Percentiles rank a stretch among this genome's conserved stretches.
Conservation (phyloP, 1,139 yeast genomes). For the Yamadazyma diddensiae region DNA sequence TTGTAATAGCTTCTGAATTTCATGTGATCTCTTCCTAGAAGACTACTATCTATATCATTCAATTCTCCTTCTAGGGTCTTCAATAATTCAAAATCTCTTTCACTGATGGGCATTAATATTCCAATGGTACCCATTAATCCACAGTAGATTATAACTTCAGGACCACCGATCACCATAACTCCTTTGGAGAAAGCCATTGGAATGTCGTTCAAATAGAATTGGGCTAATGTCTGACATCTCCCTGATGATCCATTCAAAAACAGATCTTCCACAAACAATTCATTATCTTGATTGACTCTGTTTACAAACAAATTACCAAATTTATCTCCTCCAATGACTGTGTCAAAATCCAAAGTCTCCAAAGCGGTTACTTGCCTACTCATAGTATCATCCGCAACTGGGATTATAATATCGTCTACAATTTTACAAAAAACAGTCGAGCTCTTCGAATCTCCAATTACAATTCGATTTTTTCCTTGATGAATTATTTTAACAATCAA, state of each 20-base stretch:
- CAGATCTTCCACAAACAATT: conserved; percentile 16
- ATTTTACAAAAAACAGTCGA: conserved; percentile 61
- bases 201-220: conserved; percentile 69
- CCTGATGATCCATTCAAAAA: conserved; percentile 50
- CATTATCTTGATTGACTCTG: conserved; percentile 50
- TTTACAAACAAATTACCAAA: conserved; percentile 78
- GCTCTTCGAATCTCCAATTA: conserved; percentile 60
- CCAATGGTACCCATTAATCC: conserved; percentile 87
- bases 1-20: conserved; percentile 74
- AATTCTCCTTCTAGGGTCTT: conserved; percentile 47
- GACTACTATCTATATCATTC: conserved; percentile 22
- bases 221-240: conserved; percentile 54
- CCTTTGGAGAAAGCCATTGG: conserved; percentile 60
- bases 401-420: conserved; percentile 54
- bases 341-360: conserved; percentile 64
- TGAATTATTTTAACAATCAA: conserved; percentile 51
- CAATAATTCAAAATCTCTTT: conserved; percentile 62
- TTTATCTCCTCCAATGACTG: conserved; percentile 84
- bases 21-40: conserved; percentile 59
- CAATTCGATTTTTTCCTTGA: conserved; percentile 55
- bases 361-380: conserved; percentile 66
- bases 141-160: conserved; percentile 63
- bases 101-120: conserved; percentile 63
- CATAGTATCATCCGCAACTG: conserved; percentile 68
- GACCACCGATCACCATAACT: conserved; percentile 56